Percentiles rank a stretch among this genome's conserved stretches.
These are phyloP conservation scores for Claviceps sp. DNA, from an alignment of 2,329 filamentous ascomycete genomes.

Conservation along the genomic window DNA sequence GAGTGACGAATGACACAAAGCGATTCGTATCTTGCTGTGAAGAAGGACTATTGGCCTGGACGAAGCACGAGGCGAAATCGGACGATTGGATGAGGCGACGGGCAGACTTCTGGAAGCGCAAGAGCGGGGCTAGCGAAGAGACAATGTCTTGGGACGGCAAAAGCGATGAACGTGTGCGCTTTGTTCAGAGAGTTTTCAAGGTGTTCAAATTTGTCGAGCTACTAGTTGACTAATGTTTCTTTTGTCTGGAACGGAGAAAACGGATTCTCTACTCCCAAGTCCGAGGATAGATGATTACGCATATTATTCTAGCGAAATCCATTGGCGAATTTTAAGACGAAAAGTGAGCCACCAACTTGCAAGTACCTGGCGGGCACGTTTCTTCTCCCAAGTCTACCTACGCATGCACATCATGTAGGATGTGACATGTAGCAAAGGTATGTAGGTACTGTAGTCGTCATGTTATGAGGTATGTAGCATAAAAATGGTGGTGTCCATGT, in stretches of 20 bases:
- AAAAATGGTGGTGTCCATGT: background rate
- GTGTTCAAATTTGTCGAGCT: background rate
- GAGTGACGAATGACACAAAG: slow-evolving; percentile 1
- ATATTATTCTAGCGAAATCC: slow-evolving; percentile 1
- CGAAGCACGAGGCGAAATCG: background rate
- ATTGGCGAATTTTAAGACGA: background rate
- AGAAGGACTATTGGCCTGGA: background rate
- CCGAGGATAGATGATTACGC: background rate
- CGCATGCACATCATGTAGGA: too few species aligned
- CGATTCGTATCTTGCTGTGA: background rate
- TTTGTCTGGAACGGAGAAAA: slow-evolving; percentile 11
- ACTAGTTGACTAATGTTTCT: background rate
- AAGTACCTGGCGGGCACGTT: background rate
- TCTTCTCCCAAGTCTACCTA: too few species aligned
- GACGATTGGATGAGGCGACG: background rate
- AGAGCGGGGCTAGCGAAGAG: background rate
- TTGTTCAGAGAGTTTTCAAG: slow-evolving; percentile 3
- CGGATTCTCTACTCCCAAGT: background rate
- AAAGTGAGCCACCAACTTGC: background rate
- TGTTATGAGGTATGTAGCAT: too few species aligned
- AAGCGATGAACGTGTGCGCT: slow-evolving; percentile 3
- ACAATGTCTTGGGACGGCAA: background rate
- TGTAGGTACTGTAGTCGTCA: background rate
- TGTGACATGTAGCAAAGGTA: background rate
- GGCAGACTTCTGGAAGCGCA: background rate